Evolutionary conservation across 805 yeast species (phyloP), one percentile per base, ranked within the genome.

Genomic region (Myxozyma kluyveri): DNA sequence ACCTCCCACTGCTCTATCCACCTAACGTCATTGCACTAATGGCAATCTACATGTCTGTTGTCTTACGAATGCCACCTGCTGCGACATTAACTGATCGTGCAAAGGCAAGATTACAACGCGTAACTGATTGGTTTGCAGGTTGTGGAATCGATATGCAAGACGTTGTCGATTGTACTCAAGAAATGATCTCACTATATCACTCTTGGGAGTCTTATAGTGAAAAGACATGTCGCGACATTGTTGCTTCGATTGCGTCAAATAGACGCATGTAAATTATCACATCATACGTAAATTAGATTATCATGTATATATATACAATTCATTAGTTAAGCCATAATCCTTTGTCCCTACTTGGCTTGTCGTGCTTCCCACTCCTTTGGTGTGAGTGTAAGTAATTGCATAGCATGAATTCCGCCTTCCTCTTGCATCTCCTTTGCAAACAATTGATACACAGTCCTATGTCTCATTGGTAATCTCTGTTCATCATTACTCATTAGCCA

Each of bases 191-290:
- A 2, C 68, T 90, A 2, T 91, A 90, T 65, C 90, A 88, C 43
- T 77, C 80, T 4, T 90, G 97, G 96, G 88, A 86, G 59, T 67
- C 79, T n/a, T 89, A 86, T 63, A 88, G 86, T 62, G 96, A 87
- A 65, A 74, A 72, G 29, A 67, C 72, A 57, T 77, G 81, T 18
- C 41, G 59, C 18, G 61, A 58, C 23, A 12, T 49, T 17, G 21
- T 58, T 10, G 49, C 53, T 17, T 19, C 42, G 14, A 32, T 56
- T 18, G 39, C 52, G 4, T 31, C 10, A 27, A 38, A 26, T n/a
- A 46, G 35, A 32, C 41, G 49, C 27, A 32, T 18, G 38, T 33
- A 43, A 26, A 41, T 24, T n/a, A n/a, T n/a, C n/a, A n/a, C n/a
- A n/a, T n/a, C n/a, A n/a, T n/a, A n/a, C 35, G 24, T 18, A 23